phyloP scores from a whole-genome alignment of 768 basidiomycete genomes.

The Hemileccinum rubropunctum region DNA sequence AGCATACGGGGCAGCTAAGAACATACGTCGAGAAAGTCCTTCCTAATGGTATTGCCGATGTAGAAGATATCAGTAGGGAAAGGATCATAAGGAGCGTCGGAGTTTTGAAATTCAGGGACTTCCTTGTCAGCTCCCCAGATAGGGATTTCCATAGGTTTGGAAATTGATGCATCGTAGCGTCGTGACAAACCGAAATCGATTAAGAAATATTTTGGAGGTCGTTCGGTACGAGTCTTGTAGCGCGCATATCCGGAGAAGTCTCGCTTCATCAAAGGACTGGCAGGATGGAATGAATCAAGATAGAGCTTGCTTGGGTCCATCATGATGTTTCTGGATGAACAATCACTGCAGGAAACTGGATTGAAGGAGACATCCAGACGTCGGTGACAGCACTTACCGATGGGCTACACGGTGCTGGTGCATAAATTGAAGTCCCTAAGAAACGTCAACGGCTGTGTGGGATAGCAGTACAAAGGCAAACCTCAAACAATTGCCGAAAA shows the following conservation, averaged over 20 bases:
- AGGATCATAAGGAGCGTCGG: constrained; percentile 28
- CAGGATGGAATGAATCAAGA: constrained; percentile 30
- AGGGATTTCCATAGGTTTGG: constrained; percentile 25
- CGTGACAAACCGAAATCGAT: constrained; percentile 26
- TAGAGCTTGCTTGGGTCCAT: constrained; percentile 27
- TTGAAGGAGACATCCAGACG: no score
- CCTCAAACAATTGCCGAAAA: constrained; percentile 33
- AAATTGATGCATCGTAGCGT: constrained; percentile 24
- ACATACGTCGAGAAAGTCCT: constrained; percentile 31
- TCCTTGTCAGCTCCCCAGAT: constrained; percentile 41
- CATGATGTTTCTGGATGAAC: constrained; percentile 33
- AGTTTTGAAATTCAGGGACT: constrained; percentile 36
- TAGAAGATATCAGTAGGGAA: constrained; percentile 46
- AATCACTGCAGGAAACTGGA: constrained; percentile 20
- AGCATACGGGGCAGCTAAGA: not conserved
- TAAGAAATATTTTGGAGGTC: constrained; percentile 18
- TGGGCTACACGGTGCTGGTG: constrained; percentile 20
- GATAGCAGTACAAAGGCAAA: not conserved
- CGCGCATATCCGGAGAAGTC: constrained; percentile 22
- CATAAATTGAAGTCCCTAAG: constrained; percentile 26
- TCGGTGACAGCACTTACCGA: not conserved
- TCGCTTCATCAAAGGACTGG: constrained; percentile 5
- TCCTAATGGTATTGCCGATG: constrained; percentile 37
- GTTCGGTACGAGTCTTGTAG: constrained; percentile 9
- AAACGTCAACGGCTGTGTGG: not conserved